Percentiles rank a stretch among this genome's conserved stretches.
These are phyloP conservation scores for Apophysomyces ossiformis DNA, from an alignment of 371 early-diverging fungal species.

Conservation along the genomic window DNA sequence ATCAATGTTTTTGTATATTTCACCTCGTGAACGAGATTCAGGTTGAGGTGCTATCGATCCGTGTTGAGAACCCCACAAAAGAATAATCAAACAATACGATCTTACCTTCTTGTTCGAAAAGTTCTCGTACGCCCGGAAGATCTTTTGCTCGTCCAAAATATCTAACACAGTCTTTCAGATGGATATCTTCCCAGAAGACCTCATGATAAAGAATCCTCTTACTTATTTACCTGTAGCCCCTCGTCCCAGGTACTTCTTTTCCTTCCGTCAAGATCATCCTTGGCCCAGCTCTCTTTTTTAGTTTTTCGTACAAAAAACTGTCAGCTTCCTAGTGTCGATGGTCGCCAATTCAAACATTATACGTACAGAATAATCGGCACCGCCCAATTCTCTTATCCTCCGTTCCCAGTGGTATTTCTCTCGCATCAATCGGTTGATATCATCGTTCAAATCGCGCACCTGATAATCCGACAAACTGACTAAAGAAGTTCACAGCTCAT, in stretches of 20 bases:
- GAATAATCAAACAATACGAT: background rate
- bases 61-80: conserved; percentile 5
- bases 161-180: conserved; percentile 32
- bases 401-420: conserved; percentile 94
- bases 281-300: conserved; percentile 64
- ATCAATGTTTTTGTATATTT: conserved; percentile 83
- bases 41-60: conserved; percentile 30
- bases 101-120: conserved; percentile 76
- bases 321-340: too few relatives aligned
- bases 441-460: conserved; percentile 94
- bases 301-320: background rate
- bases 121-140: conserved; percentile 92
- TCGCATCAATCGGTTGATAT: conserved; percentile 91
- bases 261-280: conserved; percentile 87
- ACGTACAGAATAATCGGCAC: conserved; percentile 89
- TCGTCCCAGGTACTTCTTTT: conserved; percentile 86
- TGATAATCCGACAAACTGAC: conserved; percentile 86
- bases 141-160: conserved; percentile 98
- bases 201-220: background rate
- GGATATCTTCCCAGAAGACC: background rate
- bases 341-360: background rate
- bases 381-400: conserved; percentile 90
- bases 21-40: conserved; percentile 62
- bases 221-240: conserved; percentile 85
- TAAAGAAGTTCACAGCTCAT: conserved; percentile 20